Base-by-base conservation (phyloP, 129 eudicot genomes). In the Flaveria linearis region DNA sequence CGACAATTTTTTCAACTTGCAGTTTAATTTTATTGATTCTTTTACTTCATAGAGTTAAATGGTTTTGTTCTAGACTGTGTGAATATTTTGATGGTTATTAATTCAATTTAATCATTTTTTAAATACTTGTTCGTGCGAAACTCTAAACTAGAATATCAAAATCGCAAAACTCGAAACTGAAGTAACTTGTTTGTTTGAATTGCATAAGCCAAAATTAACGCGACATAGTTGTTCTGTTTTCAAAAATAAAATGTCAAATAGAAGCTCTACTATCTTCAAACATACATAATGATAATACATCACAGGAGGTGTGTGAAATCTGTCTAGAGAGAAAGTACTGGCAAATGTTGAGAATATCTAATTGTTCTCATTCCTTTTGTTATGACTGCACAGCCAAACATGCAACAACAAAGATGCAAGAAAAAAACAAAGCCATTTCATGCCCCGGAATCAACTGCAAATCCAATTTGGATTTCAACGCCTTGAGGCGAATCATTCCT, bases 401-500 rank as follows among this genome's bases (percentile, higher is more conserved):
- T 11, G 50, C 50, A 7, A 45, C 70, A 18, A n/a, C 85, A 26
- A 87, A 80, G 71, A 80, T 87, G 2, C 83, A 82, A 82, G 92
- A 82, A 20, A 76, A 70, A 30, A 64, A 28, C 3, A 68, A 57
- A 41, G 15, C 58, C 17, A 70, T 87, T 1, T 22, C 65, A 14
- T 87, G 89, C 69, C 88, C 92, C 0, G 92, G 58, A 25, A 4
- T 72, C 14, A 74, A 74, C 68, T 86, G 90, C 84, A 74, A 74
- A 0, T 72, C 74, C 13, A 41, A n/a, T 2, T 55, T 87, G 39
- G 83, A 82, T 60, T 74, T 10, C 18, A 46, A 80, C 23, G 55
- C 72, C 20, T 77, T 85, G 46, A 69, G 87, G 68, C 39, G 22
- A 55, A 55, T 85, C 68, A 63, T 87, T 36, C 76, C 85, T 0